Conservation (phyloP, 257 asterid species). For the Lycium barbarum region DNA sequence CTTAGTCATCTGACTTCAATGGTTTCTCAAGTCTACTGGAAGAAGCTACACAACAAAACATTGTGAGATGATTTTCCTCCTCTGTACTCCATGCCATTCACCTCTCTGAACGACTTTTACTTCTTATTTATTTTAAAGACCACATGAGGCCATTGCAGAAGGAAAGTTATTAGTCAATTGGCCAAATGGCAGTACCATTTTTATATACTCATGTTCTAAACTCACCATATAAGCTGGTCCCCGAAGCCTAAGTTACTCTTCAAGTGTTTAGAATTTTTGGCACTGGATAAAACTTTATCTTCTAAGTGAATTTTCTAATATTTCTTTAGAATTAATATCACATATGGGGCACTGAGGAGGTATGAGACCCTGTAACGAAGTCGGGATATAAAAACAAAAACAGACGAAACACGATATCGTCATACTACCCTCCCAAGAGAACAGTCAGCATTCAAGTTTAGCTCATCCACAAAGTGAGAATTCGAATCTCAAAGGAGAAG, state of each 20-base stretch:
- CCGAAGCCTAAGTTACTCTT: background rate
- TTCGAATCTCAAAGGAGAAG: background rate
- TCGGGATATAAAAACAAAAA: background rate
- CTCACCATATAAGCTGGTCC: conserved; percentile 23
- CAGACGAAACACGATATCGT: background rate
- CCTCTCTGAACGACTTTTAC: conserved; percentile 4
- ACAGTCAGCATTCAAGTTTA: background rate
- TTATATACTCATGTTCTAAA: background rate
- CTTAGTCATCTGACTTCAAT: conserved; percentile 18
- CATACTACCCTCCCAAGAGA: conserved; percentile 16
- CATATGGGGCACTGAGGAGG: background rate
- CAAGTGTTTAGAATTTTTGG: background rate
- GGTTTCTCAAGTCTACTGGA: conserved; percentile 18
- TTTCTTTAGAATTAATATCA: conserved; percentile 21
- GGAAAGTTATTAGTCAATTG: conserved; percentile 23
- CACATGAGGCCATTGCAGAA: conserved; percentile 18
- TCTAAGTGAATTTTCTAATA: background rate
- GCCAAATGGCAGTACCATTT: conserved; percentile 22
- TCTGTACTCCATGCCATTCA: background rate
- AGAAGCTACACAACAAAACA: conserved; percentile 13
- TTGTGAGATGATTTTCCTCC: background rate
- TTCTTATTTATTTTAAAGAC: conserved; percentile 5
- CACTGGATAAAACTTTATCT: background rate
- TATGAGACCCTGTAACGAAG: background rate
- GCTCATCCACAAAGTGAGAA: conserved; percentile 2